These are phyloP conservation scores for Fomitopsis betulina DNA, from an alignment of 1,284 basidiomycete species.

Conservation along the genomic window DNA sequence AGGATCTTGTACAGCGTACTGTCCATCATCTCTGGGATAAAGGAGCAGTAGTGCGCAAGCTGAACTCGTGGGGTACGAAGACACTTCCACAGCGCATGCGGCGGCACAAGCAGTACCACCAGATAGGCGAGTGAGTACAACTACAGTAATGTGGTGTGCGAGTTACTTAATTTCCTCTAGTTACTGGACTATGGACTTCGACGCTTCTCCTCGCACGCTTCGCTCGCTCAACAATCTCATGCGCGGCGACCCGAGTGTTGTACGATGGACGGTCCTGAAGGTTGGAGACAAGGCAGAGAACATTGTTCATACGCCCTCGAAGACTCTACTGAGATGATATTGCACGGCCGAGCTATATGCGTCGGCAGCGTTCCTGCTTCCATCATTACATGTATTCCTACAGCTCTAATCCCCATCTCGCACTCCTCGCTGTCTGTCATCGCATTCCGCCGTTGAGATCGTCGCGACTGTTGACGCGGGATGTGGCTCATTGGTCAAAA, in stretches of 20 bases:
- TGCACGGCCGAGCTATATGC: background rate
- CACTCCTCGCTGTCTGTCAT: background rate
- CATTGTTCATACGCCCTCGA: conserved; percentile 35
- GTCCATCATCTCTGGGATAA: conserved; percentile 71
- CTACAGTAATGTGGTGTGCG: background rate
- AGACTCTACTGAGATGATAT: conserved; percentile 7
- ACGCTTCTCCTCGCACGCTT: conserved; percentile 73
- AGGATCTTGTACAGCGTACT: conserved; percentile 70
- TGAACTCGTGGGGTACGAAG: conserved; percentile 73
- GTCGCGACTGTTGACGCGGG: background rate
- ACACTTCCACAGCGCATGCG: conserved; percentile 76
- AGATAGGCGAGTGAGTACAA: conserved; percentile 71
- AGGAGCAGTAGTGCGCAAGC: conserved; percentile 77
- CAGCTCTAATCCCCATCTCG: background rate
- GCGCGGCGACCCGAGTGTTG: conserved; percentile 75
- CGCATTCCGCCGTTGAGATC: background rate
- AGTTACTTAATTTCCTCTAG: conserved; percentile 35
- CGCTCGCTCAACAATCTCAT: conserved; percentile 61
- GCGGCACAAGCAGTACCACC: conserved; percentile 59
- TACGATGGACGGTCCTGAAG: conserved; percentile 81
- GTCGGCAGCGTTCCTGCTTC: background rate
- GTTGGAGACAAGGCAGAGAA: conserved; percentile 73
- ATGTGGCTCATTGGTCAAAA: no score
- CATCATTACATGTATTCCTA: conserved; percentile 1
- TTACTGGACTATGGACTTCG: conserved; percentile 89